These are phyloP conservation scores for Asclepias syriaca DNA, from an alignment of 257 asterid species.

Conservation along the genomic window DNA sequence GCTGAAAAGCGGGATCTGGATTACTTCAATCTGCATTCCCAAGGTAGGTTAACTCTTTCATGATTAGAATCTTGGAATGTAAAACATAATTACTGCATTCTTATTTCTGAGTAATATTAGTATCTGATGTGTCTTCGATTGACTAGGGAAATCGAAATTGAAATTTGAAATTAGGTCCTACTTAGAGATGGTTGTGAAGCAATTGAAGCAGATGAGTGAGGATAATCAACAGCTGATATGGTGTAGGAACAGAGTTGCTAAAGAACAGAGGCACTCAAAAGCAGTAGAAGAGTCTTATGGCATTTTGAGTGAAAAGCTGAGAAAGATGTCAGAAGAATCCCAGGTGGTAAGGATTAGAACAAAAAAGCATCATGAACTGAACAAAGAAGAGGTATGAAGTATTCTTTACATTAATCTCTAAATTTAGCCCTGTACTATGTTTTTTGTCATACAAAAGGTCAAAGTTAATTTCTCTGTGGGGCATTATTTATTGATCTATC, in stretches of 20 bases:
- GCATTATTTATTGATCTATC: not conserved
- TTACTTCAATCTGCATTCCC: conserved; percentile 28
- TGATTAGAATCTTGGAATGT: not conserved
- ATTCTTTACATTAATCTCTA: not conserved
- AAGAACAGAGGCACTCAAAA: conserved; percentile 42
- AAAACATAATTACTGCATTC: conserved; percentile 2
- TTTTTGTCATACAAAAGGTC: not conserved
- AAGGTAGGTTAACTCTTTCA: conserved; percentile 16
- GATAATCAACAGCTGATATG: conserved; percentile 59
- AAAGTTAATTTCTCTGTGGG: not conserved
- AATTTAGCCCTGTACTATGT: not conserved
- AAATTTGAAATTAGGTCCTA: conserved; percentile 53
- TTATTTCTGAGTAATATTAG: not conserved
- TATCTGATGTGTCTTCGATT: conserved; percentile 15
- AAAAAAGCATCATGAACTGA: conserved; percentile 49
- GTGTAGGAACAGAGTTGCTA: conserved; percentile 37
- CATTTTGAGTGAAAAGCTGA: conserved; percentile 30
- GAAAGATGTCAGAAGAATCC: conserved; percentile 40
- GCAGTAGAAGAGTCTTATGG: conserved; percentile 41
- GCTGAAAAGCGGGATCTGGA: conserved; percentile 35
- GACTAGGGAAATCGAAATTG: conserved; percentile 52
- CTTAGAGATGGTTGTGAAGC: conserved; percentile 50
- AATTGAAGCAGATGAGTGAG: conserved; percentile 60
- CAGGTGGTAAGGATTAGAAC: conserved; percentile 39
- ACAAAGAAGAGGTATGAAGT: conserved; percentile 55